Evolutionary conservation across 1,284 basidiomycete species (phyloP), one percentile per base, ranked within the genome.

Genomic region (Tilletia caries): DNA sequence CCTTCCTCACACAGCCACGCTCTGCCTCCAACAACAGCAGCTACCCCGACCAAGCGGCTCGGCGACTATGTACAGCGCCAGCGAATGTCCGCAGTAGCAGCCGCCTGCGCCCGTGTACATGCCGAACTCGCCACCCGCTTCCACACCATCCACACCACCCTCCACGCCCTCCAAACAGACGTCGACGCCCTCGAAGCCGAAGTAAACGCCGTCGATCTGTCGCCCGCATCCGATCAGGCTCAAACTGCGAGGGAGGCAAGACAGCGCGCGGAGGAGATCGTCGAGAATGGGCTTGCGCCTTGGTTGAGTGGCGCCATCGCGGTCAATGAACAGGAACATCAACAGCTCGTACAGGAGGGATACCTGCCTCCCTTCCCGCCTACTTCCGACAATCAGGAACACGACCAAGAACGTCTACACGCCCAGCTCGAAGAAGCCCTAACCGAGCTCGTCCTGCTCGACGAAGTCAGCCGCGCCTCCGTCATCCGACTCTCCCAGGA

Each of bases 401-500:
- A 62, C 32, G 58, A 62, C 32, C 58, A 62, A 34, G 58, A 62
- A 6, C 29, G 58, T 8, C 58, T 62, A 2, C 58, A 62, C 58
- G 34, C 18, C 29, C 69, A 74, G 62, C 70, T 81, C 29, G 71
- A 75, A 34, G 65, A 68, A 44, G 70, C 74, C 34, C 68, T 70
- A 37, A 70, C 74, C n/a, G 75, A 77, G 72, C 75, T 80, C 4
- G 48, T 76, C 18, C 52, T 76, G 18, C 70, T 80, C 18, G 78
- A 80, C 52, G 72, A 78, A 27, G 75, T 76, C 50, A 73, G 68
- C 20, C 68, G 79, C n/a, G 74, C 80, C 29, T 68, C 66, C 12
- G 71, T 80, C 0, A 69, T 71, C 43, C 75, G 76, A 12, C 69
- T 82, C 37, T 75, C 72, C 3, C 72, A 77, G n/a, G 81, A 82